Conservation (phyloP, 805 yeast genomes). For the Candida boleticola region DNA sequence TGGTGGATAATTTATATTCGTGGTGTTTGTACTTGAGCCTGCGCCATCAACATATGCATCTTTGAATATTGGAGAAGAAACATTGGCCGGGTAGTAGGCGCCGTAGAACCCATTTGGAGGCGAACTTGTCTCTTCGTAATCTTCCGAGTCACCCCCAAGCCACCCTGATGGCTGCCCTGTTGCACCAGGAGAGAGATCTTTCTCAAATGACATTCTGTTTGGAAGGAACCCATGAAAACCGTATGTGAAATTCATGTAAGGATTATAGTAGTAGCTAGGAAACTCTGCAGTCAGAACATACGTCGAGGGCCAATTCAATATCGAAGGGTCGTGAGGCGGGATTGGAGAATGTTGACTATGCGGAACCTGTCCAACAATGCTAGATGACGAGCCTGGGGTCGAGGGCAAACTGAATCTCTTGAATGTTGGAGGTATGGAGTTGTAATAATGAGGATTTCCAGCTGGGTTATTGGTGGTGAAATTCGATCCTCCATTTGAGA, state of each 20-base stretch:
- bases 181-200: neutral
- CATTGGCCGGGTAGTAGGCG: neutral
- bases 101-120: neutral
- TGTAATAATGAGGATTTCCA: neutral
- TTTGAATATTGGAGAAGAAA: conserved; percentile 1
- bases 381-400: neutral
- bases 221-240: conserved; percentile 3
- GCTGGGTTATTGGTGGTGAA: neutral
- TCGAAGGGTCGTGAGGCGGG: neutral
- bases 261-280: neutral
- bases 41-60: conserved; percentile 1
- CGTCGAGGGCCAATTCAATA: conserved; percentile 1
- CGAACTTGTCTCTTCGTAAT: neutral
- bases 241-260: conserved; percentile 2
- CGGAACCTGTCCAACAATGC: neutral
- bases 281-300: conserved; percentile 1
- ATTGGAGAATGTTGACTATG: neutral
- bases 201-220: conserved; percentile 1
- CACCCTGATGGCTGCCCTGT: no score
- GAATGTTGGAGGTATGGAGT: neutral
- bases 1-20: neutral
- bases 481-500: neutral
- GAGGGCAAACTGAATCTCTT: conserved; percentile 2
- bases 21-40: neutral
- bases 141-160: neutral